Evolutionary conservation across 192 early-diverging fungal species (phyloP).

Genomic region (Geranomyces michiganensis): DNA sequence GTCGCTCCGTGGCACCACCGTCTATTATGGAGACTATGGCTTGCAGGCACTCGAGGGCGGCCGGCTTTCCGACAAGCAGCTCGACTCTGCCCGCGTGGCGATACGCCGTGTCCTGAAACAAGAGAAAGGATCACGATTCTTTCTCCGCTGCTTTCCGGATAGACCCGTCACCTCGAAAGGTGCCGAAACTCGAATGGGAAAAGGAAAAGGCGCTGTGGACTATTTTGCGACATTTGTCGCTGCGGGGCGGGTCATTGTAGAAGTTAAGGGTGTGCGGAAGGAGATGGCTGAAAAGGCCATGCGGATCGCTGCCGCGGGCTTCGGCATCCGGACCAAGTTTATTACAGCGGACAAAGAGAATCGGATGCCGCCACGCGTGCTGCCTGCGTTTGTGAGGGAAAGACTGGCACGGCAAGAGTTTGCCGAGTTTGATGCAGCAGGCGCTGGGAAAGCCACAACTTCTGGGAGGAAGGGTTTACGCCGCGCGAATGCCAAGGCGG

Average conservation of each 20-base stretch:
- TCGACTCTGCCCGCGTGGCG: constrained; percentile 74
- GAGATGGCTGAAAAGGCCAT: constrained; percentile 82
- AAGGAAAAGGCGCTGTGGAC: constrained; percentile 93
- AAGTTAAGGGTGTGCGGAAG: constrained; percentile 79
- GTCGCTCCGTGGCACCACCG: constrained; percentile 83
- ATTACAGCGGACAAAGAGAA: constrained; percentile 41
- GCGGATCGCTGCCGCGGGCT: constrained; percentile 60
- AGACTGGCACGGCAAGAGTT: constrained; percentile 24
- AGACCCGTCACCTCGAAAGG: constrained; percentile 91
- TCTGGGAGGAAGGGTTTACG: too few relatives aligned
- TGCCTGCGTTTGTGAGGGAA: constrained; percentile 40
- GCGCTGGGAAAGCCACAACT: not conserved
- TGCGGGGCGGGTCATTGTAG: constrained; percentile 87
- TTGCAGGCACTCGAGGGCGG: constrained; percentile 83
- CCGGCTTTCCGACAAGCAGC: constrained; percentile 78
- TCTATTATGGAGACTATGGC: constrained; percentile 91
- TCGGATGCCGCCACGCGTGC: constrained; percentile 35
- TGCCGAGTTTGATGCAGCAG: constrained; percentile 21
- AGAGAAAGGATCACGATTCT: constrained; percentile 81
- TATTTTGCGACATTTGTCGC: constrained; percentile 91
- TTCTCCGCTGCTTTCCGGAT: constrained; percentile 90
- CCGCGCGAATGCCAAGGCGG: too few relatives aligned
- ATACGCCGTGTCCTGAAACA: constrained; percentile 80
- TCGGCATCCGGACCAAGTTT: constrained; percentile 74
- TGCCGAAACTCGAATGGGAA: constrained; percentile 94